Evolutionary conservation across 352 stramenopile genomes (phyloP).

Genomic region (Pythium brachiatum): DNA sequence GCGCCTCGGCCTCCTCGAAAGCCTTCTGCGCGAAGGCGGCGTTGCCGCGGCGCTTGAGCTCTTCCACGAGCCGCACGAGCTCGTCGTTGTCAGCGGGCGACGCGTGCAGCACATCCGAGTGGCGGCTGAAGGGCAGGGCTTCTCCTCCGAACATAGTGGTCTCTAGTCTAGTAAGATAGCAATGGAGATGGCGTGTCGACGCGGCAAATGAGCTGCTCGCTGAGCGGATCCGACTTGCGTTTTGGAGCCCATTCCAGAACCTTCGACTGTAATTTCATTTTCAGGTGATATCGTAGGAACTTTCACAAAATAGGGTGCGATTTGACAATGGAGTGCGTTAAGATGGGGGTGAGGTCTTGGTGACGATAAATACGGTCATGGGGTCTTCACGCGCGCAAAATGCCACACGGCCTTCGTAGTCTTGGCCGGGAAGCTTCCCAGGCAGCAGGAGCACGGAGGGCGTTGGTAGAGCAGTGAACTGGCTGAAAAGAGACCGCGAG

Average conservation of each 20-base stretch:
- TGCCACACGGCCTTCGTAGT: slow-evolving; percentile 33
- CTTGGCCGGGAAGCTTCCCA: slow-evolving; percentile 40
- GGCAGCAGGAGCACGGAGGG: slow-evolving; percentile 74
- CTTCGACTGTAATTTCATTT: slow-evolving; percentile 15
- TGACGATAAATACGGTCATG: slow-evolving; percentile 67
- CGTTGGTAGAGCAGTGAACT: slow-evolving; percentile 47
- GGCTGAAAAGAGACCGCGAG: slow-evolving; percentile 47
- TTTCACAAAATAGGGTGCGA: slow-evolving; percentile 9
- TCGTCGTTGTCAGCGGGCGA: slow-evolving; percentile 45
- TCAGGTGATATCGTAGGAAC: not conserved
- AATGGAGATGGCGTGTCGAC: not conserved
- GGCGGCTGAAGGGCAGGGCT: slow-evolving; percentile 63
- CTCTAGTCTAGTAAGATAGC: too few relatives aligned
- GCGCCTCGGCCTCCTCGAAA: slow-evolving; percentile 90
- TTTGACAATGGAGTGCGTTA: not conserved
- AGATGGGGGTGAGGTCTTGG: slow-evolving; percentile 2
- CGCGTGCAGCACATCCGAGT: slow-evolving; percentile 80
- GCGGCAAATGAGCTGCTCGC: not conserved
- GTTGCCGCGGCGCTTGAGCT: slow-evolving; percentile 88
- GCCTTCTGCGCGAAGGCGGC: slow-evolving; percentile 81
- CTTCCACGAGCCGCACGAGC: slow-evolving; percentile 67
- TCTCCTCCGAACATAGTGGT: slow-evolving; percentile 69
- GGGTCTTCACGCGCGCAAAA: slow-evolving; percentile 60
- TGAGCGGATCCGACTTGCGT: slow-evolving; percentile 4
- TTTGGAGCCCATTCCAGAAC: slow-evolving; percentile 24